These are phyloP conservation scores for Casuarina equisetifolia DNA, from an alignment of 306 rosid genomes.

Conservation along the genomic window DNA sequence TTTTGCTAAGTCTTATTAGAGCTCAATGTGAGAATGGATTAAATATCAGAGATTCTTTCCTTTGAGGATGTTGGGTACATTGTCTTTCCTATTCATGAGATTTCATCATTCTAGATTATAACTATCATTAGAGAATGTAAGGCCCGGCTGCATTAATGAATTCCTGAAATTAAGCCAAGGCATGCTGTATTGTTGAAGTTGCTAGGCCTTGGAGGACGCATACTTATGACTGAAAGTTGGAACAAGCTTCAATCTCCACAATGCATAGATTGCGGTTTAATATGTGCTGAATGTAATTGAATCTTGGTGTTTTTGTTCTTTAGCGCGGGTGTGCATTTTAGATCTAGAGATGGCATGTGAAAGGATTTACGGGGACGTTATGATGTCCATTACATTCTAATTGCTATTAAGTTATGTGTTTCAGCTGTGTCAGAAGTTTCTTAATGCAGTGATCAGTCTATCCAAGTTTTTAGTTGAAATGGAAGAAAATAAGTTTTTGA, in stretches of 20 bases:
- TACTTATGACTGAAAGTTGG: neutral
- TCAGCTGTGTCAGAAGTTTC: neutral
- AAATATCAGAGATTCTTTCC: neutral
- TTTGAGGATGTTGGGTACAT: neutral
- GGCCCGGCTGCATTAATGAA: neutral
- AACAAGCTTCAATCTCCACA: neutral
- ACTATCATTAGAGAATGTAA: no score
- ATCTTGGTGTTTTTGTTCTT: neutral
- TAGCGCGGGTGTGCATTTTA: neutral
- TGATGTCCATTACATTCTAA: neutral
- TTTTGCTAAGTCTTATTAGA: neutral
- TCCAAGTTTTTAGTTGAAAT: neutral
- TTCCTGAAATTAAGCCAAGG: neutral
- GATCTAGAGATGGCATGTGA: neutral
- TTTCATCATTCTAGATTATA: neutral
- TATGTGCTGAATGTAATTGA: neutral
- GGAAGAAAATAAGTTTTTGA: neutral
- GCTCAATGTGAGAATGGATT: slow-evolving; percentile 1
- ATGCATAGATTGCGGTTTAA: neutral
- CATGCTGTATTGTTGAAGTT: neutral
- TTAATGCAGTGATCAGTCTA: neutral
- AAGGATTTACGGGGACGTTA: neutral
- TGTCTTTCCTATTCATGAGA: no score
- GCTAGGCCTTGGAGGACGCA: neutral
- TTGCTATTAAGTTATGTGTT: neutral